These are phyloP conservation scores for Hydnomerulius pinastri DNA, from an alignment of 768 basidiomycete species.

Conservation along the genomic window DNA sequence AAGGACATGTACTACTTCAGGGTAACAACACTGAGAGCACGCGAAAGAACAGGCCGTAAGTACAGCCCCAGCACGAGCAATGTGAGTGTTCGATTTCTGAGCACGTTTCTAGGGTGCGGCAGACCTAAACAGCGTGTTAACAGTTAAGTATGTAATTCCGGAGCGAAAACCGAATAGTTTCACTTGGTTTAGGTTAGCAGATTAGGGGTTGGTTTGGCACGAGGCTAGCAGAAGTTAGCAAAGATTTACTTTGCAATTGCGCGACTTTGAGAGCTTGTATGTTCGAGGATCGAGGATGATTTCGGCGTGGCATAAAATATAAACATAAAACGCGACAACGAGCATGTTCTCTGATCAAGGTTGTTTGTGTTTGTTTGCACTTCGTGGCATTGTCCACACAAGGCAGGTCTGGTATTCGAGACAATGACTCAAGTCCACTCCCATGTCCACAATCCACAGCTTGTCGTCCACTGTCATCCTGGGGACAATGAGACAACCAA, in stretches of 20 bases:
- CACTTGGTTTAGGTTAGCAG: neutral
- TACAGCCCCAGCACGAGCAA: neutral
- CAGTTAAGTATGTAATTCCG: constrained; percentile 1
- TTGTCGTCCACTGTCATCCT: neutral
- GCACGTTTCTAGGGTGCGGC: constrained; percentile 15
- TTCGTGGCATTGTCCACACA: constrained; percentile 7
- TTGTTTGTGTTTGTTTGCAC: constrained; percentile 30
- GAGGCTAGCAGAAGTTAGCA: neutral
- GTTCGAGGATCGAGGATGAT: constrained; percentile 1
- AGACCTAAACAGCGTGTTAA: neutral
- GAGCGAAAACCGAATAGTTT: neutral
- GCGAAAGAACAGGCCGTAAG: constrained; percentile 1
- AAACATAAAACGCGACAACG: constrained; percentile 10
- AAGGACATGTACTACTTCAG: constrained; percentile 70
- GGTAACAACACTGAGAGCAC: constrained; percentile 5
- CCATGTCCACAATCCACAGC: no score
- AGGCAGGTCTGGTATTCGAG: constrained; percentile 2
- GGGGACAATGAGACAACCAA: neutral
- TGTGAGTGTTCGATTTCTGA: neutral
- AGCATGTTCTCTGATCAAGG: constrained; percentile 12
- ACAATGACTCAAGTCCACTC: no score
- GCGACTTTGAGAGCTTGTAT: neutral
- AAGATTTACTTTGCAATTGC: neutral
- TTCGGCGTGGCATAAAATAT: constrained; percentile 9
- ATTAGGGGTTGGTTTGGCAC: neutral